Base-by-base conservation (phyloP, 2,329 filamentous ascomycete genomes). In the Trichoderma citrinoviride region DNA sequence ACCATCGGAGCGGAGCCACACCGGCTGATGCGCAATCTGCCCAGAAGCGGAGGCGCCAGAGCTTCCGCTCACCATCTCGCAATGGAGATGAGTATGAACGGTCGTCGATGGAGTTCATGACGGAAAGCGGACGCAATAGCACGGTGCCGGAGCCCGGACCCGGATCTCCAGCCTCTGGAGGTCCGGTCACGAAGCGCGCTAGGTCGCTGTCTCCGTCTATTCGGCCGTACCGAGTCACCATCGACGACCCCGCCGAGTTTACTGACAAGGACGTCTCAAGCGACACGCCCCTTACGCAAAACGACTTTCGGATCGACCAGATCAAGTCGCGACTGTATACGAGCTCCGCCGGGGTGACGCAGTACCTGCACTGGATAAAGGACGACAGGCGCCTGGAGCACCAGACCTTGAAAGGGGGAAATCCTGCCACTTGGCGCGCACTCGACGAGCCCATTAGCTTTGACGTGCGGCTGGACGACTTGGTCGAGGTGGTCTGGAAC, bases 291-390 rank as follows among this genome's bases (percentile, higher is more conserved):
- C 76, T 86, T 7, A 76, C 76, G 25, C 72, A 75, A 14, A 76
- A 78, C 10, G 84, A 87, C 71, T 87, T 81, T 76, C 80, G 82
- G 17, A 70, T 87, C 14, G 75, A 80, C 52, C 81, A 84, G 67
- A 79, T 87, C 68, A 85, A 84, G 74, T 82, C 81, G 3, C 73
- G 75, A 15, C 68, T 75, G 12, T 77, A 80, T 57, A 81, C 82
- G 1, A 83, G 80, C 23, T 81, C 80, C 61, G 73, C 76, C 2
- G 70, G 76, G 14, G 80, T 83, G 5, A 85, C 82, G 14, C 84
- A 86, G 70, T 86, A 85, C 73, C 84, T 82, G 82, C 82, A 82
- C 56, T 86, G 80, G 80, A 69, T 80, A 3, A 75, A 75, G 8
- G 71, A 77, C 33, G 70, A 71, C 7, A 75, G 70, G 19, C 69